Base-by-base conservation (phyloP, 306 rosid genomes). In the Quercus variabilis region DNA sequence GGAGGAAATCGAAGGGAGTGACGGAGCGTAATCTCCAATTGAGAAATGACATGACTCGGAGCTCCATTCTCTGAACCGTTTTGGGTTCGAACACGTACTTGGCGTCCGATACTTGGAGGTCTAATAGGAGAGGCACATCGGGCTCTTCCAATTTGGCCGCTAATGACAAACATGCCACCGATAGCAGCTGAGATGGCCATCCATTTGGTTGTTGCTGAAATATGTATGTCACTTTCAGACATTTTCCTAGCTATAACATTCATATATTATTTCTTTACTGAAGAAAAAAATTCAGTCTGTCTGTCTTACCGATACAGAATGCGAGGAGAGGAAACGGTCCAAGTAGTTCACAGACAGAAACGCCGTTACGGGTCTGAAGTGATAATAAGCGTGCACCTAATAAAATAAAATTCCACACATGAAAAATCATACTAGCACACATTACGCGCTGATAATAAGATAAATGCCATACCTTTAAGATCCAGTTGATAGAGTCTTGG, bases 121-220 rank as follows among this genome's bases (percentile, higher is more conserved):
- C 94, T 18, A 87, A 43, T 30, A 93, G 82, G 8, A 72, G 72
- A 0, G 97, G 98, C 58, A 88, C 89, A 30, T 55, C 63, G 0
- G 86, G 76, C 69, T 89, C 97, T 70, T 87, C 98, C 94, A 93
- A 91, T 81, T 93, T 93, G 62, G 94, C 94, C 55, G 98, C 98
- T 6, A 93, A 46, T 55, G 94, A 93, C 85, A 91, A 79, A 55
- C 98, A 91, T 7, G 94, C 94, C 81, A 91, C 94, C 3, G 96
- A 83, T n/a, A 91, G 72, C 7, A 93, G 93, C 80, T 88, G 94
- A 82, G 84, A 88, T 77, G 88, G 77, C 98, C 98, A 90, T 76
- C 85, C 87, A 69, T 58, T 73, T 4, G 55, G 62, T 63, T 69
- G 73, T 89, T 78, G 85, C 78, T 8, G 19, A 13, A 56, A n/a